phyloP scores from a whole-genome alignment of 2,329 filamentous ascomycete species.

The Didymella pinodella region DNA sequence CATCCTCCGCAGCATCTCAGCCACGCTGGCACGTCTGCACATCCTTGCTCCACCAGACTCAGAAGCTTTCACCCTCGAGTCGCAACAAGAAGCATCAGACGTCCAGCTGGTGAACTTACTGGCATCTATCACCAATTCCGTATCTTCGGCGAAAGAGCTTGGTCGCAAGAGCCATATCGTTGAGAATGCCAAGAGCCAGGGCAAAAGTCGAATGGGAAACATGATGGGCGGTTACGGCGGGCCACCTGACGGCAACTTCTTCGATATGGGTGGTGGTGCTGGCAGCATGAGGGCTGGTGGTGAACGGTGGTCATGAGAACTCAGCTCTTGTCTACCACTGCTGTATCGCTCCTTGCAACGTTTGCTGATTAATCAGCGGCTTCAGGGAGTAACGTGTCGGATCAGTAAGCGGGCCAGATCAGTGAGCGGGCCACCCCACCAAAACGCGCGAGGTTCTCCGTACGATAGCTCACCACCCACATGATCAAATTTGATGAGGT shows the following conservation, averaged over 20 bases:
- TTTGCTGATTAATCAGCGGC: too few species aligned
- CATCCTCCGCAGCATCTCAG: slow-evolving; percentile 86
- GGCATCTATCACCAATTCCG: slow-evolving; percentile 75
- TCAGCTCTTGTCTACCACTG: background rate
- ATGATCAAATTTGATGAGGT: too few species aligned
- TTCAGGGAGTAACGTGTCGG: too few species aligned
- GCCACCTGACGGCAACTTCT: slow-evolving; percentile 30
- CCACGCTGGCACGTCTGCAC: slow-evolving; percentile 81
- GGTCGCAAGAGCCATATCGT: slow-evolving; percentile 73
- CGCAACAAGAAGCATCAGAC: slow-evolving; percentile 81
- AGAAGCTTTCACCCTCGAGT: slow-evolving; percentile 72
- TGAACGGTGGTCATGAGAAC: slow-evolving; percentile 33
- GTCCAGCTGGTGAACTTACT: slow-evolving; percentile 81
- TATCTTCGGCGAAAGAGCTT: slow-evolving; percentile 74
- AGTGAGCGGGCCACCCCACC: too few species aligned
- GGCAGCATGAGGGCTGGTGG: slow-evolving; percentile 24
- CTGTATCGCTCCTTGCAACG: background rate
- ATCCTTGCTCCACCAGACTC: slow-evolving; percentile 77
- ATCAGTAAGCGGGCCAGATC: too few species aligned
- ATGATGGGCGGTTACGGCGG: slow-evolving; percentile 27
- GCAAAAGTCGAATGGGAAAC: slow-evolving; percentile 39
- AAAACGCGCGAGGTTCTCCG: too few species aligned
- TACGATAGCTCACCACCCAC: too few species aligned
- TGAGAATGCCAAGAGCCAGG: slow-evolving; percentile 50
- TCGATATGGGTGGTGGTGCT: slow-evolving; percentile 31